These are phyloP conservation scores for Lachancea fermentati DNA, from an alignment of 805 yeast species.

Conservation along the genomic window DNA sequence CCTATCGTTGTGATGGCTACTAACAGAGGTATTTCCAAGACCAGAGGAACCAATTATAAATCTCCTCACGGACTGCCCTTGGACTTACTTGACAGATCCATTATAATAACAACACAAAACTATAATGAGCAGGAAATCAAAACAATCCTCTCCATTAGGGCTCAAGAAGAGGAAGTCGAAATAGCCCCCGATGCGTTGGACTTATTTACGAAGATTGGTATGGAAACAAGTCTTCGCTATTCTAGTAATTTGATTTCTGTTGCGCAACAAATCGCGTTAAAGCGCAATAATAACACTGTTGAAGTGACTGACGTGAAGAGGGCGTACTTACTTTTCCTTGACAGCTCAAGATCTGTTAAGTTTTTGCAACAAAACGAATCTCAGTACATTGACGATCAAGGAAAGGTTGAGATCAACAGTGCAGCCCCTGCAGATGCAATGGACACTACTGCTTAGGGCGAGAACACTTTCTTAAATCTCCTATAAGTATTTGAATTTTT, in stretches of 20 bases:
- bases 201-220: conserved; percentile 81
- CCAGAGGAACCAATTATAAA: conserved; percentile 88
- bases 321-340: conserved; percentile 80
- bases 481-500: no score
- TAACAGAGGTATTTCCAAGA: conserved; percentile 88
- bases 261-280: conserved; percentile 76
- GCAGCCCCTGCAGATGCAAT: conserved; percentile 31
- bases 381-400: conserved; percentile 74
- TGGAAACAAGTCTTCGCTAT: conserved; percentile 86
- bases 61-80: conserved; percentile 98
- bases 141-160: conserved; percentile 80
- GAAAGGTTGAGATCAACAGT: conserved; percentile 56
- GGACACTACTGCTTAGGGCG: conserved; percentile 30
- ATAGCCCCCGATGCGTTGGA: conserved; percentile 77
- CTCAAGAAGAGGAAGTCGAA: conserved; percentile 91
- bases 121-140: conserved; percentile 81
- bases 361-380: conserved; percentile 64
- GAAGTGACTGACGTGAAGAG: conserved; percentile 82
- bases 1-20: conserved; percentile 99
- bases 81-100: conserved; percentile 88
- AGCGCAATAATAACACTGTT: conserved; percentile 62
- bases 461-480: no score
- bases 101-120: conserved; percentile 79
- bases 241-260: conserved; percentile 89
- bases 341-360: conserved; percentile 83